Base-by-base conservation (phyloP, 768 basidiomycete species). In the Auriscalpium vulgare region DNA sequence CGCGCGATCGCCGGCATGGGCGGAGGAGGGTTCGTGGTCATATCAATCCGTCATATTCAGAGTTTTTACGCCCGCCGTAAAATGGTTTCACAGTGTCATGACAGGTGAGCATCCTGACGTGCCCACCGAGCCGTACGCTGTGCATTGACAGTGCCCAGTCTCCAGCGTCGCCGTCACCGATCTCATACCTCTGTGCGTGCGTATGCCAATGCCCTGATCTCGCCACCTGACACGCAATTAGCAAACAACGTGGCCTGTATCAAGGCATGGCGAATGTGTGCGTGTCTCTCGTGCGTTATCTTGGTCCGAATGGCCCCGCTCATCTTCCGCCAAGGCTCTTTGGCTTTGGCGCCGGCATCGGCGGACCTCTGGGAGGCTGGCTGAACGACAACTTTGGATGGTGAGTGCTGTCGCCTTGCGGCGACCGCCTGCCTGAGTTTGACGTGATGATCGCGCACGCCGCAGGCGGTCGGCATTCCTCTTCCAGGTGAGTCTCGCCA, bases 201-300 rank as follows among this genome's bases (percentile, higher is more conserved):
- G 29, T 29, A 4, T 29, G 29, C 29, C 29, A 29, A 29, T 29
- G 29, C 29, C 29, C 29, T 29, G 29, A 29, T 29, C 29, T 29
- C 29, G 29, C 29, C 29, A 29, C 9, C 56, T 57, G 19, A 60
- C 45, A 35, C 52, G 49, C 34, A 48, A 37, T 64, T 17, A 92
- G 90, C 63, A 87, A 87, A 66, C 85, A 91, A 58, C 79, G 95
- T 53, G 95, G 92, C 2, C 71, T 95, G 9, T 95, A 93, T 66
- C 95, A 98, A 69, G 94, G 94, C 55, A 78, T 92, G 76, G 85
- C 87, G 37, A 93, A 93, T 66, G 82, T 93, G 90, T 91, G 74
- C 62, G 82, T 67, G 2, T 14, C 35, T 29, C 29, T 29, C 29
- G 29, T 29, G 10, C 35, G 36, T 16, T 47, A 21, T 36, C 10